Evolutionary conservation across 176 grass and related monocot species (phyloP), one percentile per base, ranked within the genome.

Genomic region (Oryza longistaminata): DNA sequence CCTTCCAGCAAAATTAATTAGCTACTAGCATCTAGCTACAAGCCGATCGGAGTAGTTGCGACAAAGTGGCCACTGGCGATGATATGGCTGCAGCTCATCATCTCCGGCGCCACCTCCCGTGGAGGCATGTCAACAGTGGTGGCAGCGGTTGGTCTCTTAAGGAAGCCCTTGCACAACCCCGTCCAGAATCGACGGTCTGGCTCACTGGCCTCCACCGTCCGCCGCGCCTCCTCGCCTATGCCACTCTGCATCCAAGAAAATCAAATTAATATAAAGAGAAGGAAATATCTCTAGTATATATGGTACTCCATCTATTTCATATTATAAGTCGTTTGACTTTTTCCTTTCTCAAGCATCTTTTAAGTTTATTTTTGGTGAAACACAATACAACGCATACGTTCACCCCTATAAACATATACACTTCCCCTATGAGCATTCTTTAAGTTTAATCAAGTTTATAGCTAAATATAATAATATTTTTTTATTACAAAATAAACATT

Each of bases 111-210:
- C 9, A 15, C 3, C 48, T 13, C 48, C 4, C 2, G 0, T 4
- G 11, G 13, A 13, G 48, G 11, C 13, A 15, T 50, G 48, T 50
- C 3, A 1, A 17, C 6, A 0, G 2, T 60, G 19, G 53, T 8
- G 53, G 53, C 6, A 0, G 6, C 2, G 2, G 6, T 8, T 0
- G 53, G 19, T 2, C 81, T 77, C 16, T 60, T 81, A 0, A 93
- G 85, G 26, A 97, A 97, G 3, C 27, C 25, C 82, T 88, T 93
- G 89, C 91, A 97, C n/a, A 97, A 69, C 31, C 16, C 84, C 0
- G 70, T 85, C 91, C 91, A 97, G 26, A 88, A 86, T 15, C 42
- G 33, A 8, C 70, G 35, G 87, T 97, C 87, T 1, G 87, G 87
- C 9, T 85, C 87, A 21, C 53, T 22, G 43, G 9, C 48, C 25